Conservation (phyloP, 2,329 filamentous ascomycete genomes). For the Cadophora sp. region DNA sequence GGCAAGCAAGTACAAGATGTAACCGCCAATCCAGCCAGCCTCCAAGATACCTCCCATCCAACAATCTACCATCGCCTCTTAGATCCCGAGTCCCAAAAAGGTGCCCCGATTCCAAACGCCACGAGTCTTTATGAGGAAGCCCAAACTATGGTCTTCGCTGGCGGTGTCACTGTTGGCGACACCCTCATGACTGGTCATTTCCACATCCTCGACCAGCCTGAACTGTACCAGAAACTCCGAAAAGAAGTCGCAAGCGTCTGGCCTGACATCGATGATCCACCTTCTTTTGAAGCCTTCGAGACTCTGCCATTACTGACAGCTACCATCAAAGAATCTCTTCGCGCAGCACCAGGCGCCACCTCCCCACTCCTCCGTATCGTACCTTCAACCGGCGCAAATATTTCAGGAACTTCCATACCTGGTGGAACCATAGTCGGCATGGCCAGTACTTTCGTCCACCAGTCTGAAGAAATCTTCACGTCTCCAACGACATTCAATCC, state of each 20-base stretch:
- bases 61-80: slow-evolving; percentile 48
- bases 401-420: slow-evolving; percentile 65
- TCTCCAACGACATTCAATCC: slow-evolving; percentile 34
- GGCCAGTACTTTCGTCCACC: slow-evolving; percentile 36
- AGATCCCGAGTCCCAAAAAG: slow-evolving; percentile 42
- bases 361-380: slow-evolving; percentile 76
- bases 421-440: slow-evolving; percentile 57
- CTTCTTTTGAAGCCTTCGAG: slow-evolving; percentile 47
- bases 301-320: slow-evolving; percentile 43
- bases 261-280: slow-evolving; percentile 45
- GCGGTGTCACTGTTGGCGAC: slow-evolving; percentile 53
- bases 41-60: slow-evolving; percentile 43
- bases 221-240: slow-evolving; percentile 46
- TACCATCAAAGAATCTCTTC: slow-evolving; percentile 76
- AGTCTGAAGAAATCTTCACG: slow-evolving; percentile 36
- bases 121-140: slow-evolving; percentile 51
- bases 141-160: slow-evolving; percentile 54
- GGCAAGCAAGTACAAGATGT: slow-evolving; percentile 33
- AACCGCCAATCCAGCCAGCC: slow-evolving; percentile 30
- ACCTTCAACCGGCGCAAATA: slow-evolving; percentile 65
- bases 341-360: slow-evolving; percentile 76
- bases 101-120: slow-evolving; percentile 34
- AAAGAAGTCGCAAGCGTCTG: slow-evolving; percentile 48
- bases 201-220: slow-evolving; percentile 48
- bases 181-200: slow-evolving; percentile 51